These are phyloP conservation scores for Celoporthe dispersa DNA, from an alignment of 2,329 filamentous ascomycete genomes.

Conservation along the genomic window DNA sequence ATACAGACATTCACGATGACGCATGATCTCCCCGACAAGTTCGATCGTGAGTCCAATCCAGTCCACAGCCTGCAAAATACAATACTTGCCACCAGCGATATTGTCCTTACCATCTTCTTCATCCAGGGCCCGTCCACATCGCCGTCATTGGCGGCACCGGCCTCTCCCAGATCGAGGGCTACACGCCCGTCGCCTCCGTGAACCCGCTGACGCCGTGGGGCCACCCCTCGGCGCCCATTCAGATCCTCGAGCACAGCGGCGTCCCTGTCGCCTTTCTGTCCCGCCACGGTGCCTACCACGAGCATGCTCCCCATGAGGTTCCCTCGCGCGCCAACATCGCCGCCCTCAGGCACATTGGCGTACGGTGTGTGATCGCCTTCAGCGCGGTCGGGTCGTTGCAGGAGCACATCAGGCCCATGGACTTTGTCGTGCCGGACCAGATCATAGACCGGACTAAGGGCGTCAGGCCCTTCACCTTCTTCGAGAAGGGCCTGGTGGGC, in stretches of 20 bases:
- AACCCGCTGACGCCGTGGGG: conserved; percentile 88
- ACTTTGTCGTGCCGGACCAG: conserved; percentile 96
- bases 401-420: conserved; percentile 91
- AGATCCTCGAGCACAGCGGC: conserved; percentile 85
- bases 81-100: background rate
- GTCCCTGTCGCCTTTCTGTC: conserved; percentile 89
- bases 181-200: conserved; percentile 80
- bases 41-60: conserved; percentile 54
- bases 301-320: conserved; percentile 93
- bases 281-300: conserved; percentile 86
- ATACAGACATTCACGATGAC: background rate
- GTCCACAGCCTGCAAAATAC: background rate
- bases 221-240: conserved; percentile 72
- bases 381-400: conserved; percentile 91
- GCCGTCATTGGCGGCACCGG: conserved; percentile 94
- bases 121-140: conserved; percentile 72
- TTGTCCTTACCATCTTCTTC: conserved; percentile 20
- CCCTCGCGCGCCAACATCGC: conserved; percentile 94
- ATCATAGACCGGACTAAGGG: conserved; percentile 98
- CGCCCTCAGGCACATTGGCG: conserved; percentile 89
- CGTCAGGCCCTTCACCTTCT: conserved; percentile 92
- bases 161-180: conserved; percentile 83
- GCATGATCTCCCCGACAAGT: conserved; percentile 60
- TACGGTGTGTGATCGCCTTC: conserved; percentile 91
- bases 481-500: conserved; percentile 87